Base-by-base conservation (phyloP, 768 basidiomycete species). In the Leccinum disarticulatum region DNA sequence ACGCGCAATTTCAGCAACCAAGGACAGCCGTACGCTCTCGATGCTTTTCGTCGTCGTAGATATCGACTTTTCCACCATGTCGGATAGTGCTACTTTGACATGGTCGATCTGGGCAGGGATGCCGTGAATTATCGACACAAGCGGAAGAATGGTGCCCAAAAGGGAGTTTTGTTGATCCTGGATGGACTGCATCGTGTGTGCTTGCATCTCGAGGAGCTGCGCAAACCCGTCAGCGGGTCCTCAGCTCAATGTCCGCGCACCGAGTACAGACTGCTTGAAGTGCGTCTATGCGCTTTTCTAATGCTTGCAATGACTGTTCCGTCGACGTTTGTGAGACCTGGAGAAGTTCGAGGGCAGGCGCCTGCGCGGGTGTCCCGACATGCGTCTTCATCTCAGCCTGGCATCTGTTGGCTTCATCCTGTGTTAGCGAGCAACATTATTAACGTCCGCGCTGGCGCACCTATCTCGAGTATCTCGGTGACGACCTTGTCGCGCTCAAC, bases 301-400 rank as follows among this genome's bases (percentile, higher is more conserved):
- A 67, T 30, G 76, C 75, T 48, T 81, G 78, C 11, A 87, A 56
- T 10, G 61, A 65, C 30, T 15, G 78, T 72, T 63, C 72, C 56
- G 58, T 76, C 73, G 55, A 84, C 51, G 56, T 78, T 76, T 74
- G 71, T 9, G 72, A 57, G 57, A 79, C 79, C 19, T 73, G 77
- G 17, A 81, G 59, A 7, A 73, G 66, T 27, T 79, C 80, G 17
- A 83, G 64, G 6, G 69, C 58, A 6, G 68, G 46, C 3, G 68
- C 67, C 70, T 90, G 88, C 0, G 82, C 81, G 1, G 87, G 87
- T 7, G 66, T 68, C 8, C 87, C 87, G 7, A 90, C 62, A 47
- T 82, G 74, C 35, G 80, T 81, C 64, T 85, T 85, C 30, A 90
- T 70, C 63, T 85, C 82, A 3, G 75, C 77, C 68, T 90, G 88